Percentiles rank a stretch among this genome's conserved stretches.
phyloP scores from a whole-genome alignment of 2,329 filamentous ascomycete genomes.

The Pseudocercospora cruenta region DNA sequence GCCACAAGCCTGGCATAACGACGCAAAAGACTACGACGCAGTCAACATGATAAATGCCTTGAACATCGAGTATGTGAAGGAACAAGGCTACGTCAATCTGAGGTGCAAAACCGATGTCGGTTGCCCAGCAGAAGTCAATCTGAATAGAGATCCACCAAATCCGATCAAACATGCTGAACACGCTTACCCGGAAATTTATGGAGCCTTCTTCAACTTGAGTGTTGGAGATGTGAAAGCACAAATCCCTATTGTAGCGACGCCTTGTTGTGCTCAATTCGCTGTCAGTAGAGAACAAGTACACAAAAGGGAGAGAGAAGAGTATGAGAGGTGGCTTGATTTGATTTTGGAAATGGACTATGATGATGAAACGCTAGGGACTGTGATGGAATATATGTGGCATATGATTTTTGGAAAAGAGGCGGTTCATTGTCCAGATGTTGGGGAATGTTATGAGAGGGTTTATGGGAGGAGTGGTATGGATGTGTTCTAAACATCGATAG shows the following conservation, averaged over 20 bases:
- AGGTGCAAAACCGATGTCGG: slow-evolving; percentile 32
- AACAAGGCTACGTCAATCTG: slow-evolving; percentile 35
- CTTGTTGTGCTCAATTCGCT: slow-evolving; percentile 41
- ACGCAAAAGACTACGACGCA: slow-evolving; percentile 31
- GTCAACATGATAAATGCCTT: slow-evolving; percentile 33
- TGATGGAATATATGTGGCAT: slow-evolving; percentile 65
- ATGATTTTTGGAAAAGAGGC: slow-evolving; percentile 47
- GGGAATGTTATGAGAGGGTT: slow-evolving; percentile 36
- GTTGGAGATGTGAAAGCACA: slow-evolving; percentile 19
- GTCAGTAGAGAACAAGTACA: slow-evolving; percentile 37
- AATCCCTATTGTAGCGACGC: slow-evolving; percentile 26
- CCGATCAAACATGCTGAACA: slow-evolving; percentile 25
- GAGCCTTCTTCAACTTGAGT: slow-evolving; percentile 29
- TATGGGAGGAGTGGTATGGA: slow-evolving; percentile 30
- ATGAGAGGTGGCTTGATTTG: slow-evolving; percentile 50
- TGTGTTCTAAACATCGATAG: not conserved
- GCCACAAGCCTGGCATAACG: slow-evolving; percentile 36
- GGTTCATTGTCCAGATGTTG: slow-evolving; percentile 35
- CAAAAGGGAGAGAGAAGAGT: slow-evolving; percentile 36
- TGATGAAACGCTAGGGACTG: slow-evolving; percentile 56
- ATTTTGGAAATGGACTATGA: slow-evolving; percentile 50
- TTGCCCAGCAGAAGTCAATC: slow-evolving; percentile 32
- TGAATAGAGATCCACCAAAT: slow-evolving; percentile 27
- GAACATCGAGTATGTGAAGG: slow-evolving; percentile 26
- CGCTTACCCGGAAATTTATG: slow-evolving; percentile 29